Evolutionary conservation across 768 basidiomycete genomes (phyloP), one percentile per base, ranked within the genome.

Genomic region (Albatrellus ellisii): DNA sequence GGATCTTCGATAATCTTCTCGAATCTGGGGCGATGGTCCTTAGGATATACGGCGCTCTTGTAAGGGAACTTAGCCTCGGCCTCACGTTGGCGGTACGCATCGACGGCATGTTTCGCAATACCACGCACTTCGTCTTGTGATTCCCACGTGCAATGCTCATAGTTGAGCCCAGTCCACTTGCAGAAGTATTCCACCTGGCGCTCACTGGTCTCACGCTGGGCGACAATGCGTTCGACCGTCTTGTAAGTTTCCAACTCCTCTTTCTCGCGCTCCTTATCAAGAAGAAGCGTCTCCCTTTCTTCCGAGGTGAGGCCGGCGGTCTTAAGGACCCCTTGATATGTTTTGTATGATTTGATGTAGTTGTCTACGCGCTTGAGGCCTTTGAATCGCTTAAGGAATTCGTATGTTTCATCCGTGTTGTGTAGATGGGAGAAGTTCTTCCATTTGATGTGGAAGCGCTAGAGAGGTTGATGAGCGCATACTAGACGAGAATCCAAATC

Each of bases 391-490:
- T 94, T 97, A 45, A 98, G 67, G 61, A 94, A 97, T 56, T 90
- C 81, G 66, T 97, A 95, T 12, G 81, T 81, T 62, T 99, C 95
- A 57, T 98, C 94, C n/a, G 95, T 99, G 56, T 99, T 97, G 67
- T 98, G 95, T 12, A 98, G 71, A 59, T 98, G 94, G 8, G 91
- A 95, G 61, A 91, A 98, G 52, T 78, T 79, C 62, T 98, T 97
- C 95, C 95, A 99, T 62, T 99, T 99, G 69, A 99, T 91, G 59
- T 97, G 90, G 68, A 84, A 99, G 39, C 91, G 90, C 91, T 95
- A 56, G 3, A 51, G 46, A 40, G 20, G 42, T 42, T 24, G 29
- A 43, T 39, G 26, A 36, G 46, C 42, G 26, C 39, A 42, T 17
- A 41, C 18, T 41, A 50, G 45, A 35, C 42, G 43, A 41, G 29